Base-by-base conservation (phyloP, 2,329 filamentous ascomycete species). In the Blastomyces gilchristii region DNA sequence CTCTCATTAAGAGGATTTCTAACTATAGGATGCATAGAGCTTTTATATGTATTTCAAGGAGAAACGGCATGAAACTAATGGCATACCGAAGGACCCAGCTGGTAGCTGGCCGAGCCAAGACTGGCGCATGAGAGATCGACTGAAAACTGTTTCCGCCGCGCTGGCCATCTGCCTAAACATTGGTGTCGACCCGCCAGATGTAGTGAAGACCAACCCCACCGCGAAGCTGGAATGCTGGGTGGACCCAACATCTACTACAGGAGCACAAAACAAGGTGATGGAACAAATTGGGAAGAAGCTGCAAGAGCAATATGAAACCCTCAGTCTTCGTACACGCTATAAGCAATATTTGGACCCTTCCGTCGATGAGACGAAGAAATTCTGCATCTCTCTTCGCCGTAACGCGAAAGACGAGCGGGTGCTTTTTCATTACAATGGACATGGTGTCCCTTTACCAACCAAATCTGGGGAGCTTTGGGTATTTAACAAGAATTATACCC, bases 1-100 rank as follows among this genome's bases (percentile, higher is more conserved):
- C 11, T 52, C 22, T 45, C 58, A 43, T 25, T 22, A 16, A 34
- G 39, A 34, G 45, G 66, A 68, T 62, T 54, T 56, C 58, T 64
- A 65, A 63, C 45, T 41, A 41, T 65, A 47, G 8, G 63, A 63
- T n/a, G 39, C 65, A 62, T 76, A 96, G 89, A 95, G 91, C 68
- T 99, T 96, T 85, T 97, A 96, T 80, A 97, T 97, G 93, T 99
- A 99, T 78, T 99, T 90, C 76, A 97, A 93, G 67, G 94, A 99
- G 76, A 97, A 97, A 77, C 88, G 93, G 61, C 94, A 99, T 77
- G 94, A 97, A 74, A 94, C 91, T 28, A 93, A 91, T 45, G 94
- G 91, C 28, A 91, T 92, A 68, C 90, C 91, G 18, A 90, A 91
- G 72, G 77, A 79, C 64, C 78, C 80, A 25, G 74, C 73, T 28